Evolutionary conservation across 108 stramenopile species (phyloP).

Genomic region (Cyclotella cryptica): DNA sequence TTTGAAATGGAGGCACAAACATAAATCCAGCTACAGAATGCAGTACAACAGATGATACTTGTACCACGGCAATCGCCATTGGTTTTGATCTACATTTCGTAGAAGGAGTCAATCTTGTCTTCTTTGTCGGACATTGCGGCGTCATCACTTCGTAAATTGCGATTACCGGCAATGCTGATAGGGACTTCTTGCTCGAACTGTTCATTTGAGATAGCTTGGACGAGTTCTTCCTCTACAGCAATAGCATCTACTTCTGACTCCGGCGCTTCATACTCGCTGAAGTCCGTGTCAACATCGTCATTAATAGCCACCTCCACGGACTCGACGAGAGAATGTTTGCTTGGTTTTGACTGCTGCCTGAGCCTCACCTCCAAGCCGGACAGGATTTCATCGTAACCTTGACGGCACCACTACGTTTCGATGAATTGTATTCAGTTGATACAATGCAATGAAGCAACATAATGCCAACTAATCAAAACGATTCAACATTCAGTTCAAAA

Average conservation of each 20-base stretch:
- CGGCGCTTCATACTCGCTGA: not conserved
- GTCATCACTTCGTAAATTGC: not conserved
- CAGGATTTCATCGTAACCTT: slow-evolving; percentile 20
- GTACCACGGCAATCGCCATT: too few species aligned
- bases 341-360: not conserved
- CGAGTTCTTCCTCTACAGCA: not conserved
- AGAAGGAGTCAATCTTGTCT: not conserved
- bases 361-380: not conserved
- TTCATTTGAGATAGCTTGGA: not conserved
- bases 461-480: too few species aligned
- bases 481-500: too few species aligned
- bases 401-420: slow-evolving; percentile 25
- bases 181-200: not conserved
- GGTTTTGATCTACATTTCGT: not conserved
- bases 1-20: too few species aligned
- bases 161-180: not conserved
- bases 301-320: not conserved
- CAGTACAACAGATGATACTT: too few species aligned
- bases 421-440: too few species aligned
- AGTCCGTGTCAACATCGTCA: not conserved
- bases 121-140: not conserved
- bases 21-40: too few species aligned
- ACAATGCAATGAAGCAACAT: too few species aligned
- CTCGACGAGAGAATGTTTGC: not conserved
- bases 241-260: not conserved